Conservation (phyloP, 768 basidiomycete species). For the Neoboletus magnificus region DNA sequence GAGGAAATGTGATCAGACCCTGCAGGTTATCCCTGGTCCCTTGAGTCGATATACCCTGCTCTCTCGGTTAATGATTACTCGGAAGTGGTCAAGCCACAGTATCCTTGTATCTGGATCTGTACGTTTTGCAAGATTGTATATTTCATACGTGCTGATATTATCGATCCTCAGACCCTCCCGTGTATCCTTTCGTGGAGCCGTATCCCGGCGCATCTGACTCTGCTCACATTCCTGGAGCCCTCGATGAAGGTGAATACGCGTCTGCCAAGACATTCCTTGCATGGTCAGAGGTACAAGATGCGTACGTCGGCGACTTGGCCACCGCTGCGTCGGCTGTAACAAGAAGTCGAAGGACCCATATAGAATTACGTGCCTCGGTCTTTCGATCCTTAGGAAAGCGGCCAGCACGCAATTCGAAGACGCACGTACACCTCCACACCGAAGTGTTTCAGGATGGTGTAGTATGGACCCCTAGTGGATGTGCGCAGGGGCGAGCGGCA, state of each 20-base stretch:
- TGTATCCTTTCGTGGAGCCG: conserved; percentile 17
- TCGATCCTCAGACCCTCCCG: conserved; percentile 7
- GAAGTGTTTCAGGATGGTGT: conserved; percentile 30
- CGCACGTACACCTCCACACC: conserved; percentile 34
- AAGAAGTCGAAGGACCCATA: conserved; percentile 21
- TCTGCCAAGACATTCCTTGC: conserved; percentile 1
- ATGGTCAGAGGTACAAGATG: conserved; percentile 8
- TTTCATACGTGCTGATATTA: neutral
- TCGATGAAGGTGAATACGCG: conserved; percentile 1
- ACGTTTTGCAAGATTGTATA: conserved; percentile 2
- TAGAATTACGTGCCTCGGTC: conserved; percentile 17
- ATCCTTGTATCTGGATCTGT: conserved; percentile 27
- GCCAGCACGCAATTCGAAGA: conserved; percentile 21
- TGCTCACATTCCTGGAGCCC: conserved; percentile 1
- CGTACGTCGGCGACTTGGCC: neutral
- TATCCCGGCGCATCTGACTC: conserved; percentile 3
- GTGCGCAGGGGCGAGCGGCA: conserved; percentile 1
- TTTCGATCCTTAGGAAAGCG: conserved; percentile 9
- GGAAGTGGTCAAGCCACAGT: conserved; percentile 5
- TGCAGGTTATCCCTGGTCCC: conserved; percentile 29
- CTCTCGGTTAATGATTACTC: neutral
- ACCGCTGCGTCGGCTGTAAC: neutral
- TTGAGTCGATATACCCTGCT: conserved; percentile 24
- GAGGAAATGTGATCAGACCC: conserved; percentile 5
- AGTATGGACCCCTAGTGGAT: conserved; percentile 31